A percentile compares a stretch with the other conserved stretches of the same genome.
These are phyloP conservation scores for Penicillium simplicissimum DNA, from an alignment of 495 filamentous ascomycete genomes.

Conservation along the genomic window DNA sequence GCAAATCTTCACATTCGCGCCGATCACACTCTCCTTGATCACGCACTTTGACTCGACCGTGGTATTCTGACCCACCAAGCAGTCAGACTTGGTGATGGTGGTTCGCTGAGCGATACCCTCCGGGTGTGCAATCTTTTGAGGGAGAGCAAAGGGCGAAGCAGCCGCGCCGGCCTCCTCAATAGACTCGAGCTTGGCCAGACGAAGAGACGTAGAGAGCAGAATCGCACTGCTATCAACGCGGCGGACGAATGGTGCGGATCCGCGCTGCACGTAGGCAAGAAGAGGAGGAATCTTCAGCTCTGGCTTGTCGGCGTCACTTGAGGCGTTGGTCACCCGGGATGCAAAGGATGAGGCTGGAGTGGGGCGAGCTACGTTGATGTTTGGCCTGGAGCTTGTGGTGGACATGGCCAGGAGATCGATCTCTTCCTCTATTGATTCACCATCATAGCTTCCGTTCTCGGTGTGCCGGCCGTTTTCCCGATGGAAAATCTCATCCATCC, in stretches of 20 bases:
- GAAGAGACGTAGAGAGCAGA: conserved; percentile 77
- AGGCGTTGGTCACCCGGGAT: conserved; percentile 41
- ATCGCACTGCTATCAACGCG: conserved; percentile 85
- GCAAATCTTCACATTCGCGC: conserved; percentile 79
- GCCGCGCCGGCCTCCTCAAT: conserved; percentile 62
- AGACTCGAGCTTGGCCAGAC: conserved; percentile 74
- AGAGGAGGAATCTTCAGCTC: conserved; percentile 59
- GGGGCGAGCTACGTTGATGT: conserved; percentile 1
- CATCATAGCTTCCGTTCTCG: conserved; percentile 43
- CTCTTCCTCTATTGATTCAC: conserved; percentile 54
- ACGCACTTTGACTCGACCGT: conserved; percentile 77
- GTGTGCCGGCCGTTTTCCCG: conserved; percentile 28
- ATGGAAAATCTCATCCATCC: conserved; percentile 64
- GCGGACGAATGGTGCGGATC: conserved; percentile 63
- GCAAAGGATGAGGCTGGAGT: conserved; percentile 24
- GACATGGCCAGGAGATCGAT: conserved; percentile 64
- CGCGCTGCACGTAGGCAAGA: conserved; percentile 70
- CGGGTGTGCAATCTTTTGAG: conserved; percentile 76
- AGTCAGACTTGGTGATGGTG: conserved; percentile 74
- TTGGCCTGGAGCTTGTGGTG: conserved; percentile 49
- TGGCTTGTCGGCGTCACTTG: conserved; percentile 17
- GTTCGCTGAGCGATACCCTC: conserved; percentile 72
- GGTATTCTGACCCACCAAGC: conserved; percentile 80
- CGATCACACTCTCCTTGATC: conserved; percentile 89
- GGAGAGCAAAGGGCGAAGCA: conserved; percentile 71